Percentiles rank a stretch among this genome's conserved stretches.
Evolutionary conservation across 1,284 basidiomycete species (phyloP).

Genomic region (Rhodotorula sp.): DNA sequence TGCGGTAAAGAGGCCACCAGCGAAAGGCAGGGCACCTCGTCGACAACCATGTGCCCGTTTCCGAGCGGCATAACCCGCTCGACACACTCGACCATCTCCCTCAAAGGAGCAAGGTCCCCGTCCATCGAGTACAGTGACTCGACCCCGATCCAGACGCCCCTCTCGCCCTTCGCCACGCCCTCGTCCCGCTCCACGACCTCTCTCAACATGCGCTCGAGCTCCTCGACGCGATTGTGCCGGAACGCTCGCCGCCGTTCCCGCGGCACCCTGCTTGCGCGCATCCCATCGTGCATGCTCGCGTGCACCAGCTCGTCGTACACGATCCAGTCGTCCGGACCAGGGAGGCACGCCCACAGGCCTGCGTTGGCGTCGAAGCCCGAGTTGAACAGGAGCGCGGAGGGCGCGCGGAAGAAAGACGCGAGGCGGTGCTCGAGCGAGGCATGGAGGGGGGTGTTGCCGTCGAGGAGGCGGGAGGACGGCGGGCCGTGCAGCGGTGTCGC

Average conservation of each 20-base stretch:
- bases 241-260: constrained; percentile 58
- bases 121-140: constrained; percentile 96
- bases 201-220: constrained; percentile 33
- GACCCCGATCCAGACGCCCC: constrained; percentile 62
- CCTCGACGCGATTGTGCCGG: constrained; percentile 68
- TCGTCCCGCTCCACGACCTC: constrained; percentile 13
- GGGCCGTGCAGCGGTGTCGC: constrained; percentile 64
- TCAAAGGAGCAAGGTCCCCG: constrained; percentile 80
- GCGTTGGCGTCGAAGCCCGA: constrained; percentile 95
- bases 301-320: constrained; percentile 88
- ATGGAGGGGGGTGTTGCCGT: constrained; percentile 71
- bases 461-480: constrained; percentile 85
- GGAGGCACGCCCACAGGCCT: constrained; percentile 79
- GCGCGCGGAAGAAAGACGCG: constrained; percentile 61
- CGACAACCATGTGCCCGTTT: constrained; percentile 73
- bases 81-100: constrained; percentile 63
- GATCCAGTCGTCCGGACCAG: constrained; percentile 75
- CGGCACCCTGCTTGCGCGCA: constrained; percentile 67
- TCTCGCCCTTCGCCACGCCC: constrained; percentile 23
- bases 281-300: constrained; percentile 87
- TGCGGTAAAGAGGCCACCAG: neutral
- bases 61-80: constrained; percentile 63
- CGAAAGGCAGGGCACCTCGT: constrained; percentile 59
- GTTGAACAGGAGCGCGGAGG: constrained; percentile 83
- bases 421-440: constrained; percentile 68